Evolutionary conservation across 768 basidiomycete species (phyloP), one percentile per base, ranked within the genome.

Genomic region (Lactifluus hygrophoroides): DNA sequence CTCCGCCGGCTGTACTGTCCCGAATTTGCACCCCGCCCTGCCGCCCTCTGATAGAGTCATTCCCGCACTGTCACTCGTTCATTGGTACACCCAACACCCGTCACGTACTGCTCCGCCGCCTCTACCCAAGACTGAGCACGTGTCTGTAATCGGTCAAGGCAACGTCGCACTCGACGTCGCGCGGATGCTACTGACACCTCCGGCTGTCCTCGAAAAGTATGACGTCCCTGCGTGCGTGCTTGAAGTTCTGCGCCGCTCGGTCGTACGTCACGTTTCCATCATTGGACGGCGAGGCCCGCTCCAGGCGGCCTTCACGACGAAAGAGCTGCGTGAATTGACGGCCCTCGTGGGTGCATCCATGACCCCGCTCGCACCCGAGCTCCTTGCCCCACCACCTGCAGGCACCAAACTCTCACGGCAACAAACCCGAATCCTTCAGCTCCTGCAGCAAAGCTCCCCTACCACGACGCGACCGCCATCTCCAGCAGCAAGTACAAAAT

Each of bases 361-460:
- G 42, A 23, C 23, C 10, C 42, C 42, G 21, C 42, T 43, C 9
- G 19, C 42, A 13, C 42, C 42, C 10, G 42, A 43, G 21, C 21
- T 23, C 21, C 21, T 43, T 43, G 42, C 11, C 42, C 42, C 42
- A 23, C 19, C 19, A 11, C 35, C 35, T 4, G 11, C 35, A 35
- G 11, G 35, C 35, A 61, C 63, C 3, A 60, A 73, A 21, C 68
- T 80, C 25, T 78, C 82, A 13, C 77, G 86, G 16, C 83, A 88
- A 66, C 87, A 90, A 71, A 71, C 77, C 5, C 81, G 86, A 11
- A 76, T 81, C 17, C 69, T 91, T 23, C 78, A 86, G 45, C 77
- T 92, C 14, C 75, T 92, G 21, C 70, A 72, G 51, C 80, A 85
- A 56, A 87, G 87, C 25, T 85, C 86, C 13, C 77, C 19, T 23